Base-by-base conservation (phyloP, 257 asterid genomes). In the Solanum arcanum region DNA sequence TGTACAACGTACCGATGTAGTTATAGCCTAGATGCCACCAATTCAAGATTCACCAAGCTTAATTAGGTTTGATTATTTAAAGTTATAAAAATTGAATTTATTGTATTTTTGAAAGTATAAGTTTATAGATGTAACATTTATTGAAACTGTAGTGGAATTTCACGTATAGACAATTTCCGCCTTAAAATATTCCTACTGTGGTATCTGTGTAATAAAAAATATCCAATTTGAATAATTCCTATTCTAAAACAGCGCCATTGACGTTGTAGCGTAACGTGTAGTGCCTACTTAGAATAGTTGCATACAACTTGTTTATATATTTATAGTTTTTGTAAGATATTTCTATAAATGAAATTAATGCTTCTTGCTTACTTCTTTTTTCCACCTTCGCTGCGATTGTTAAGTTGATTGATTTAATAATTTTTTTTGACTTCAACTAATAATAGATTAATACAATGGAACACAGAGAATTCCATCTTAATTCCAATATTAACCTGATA, bases 161-260 rank as follows among this genome's bases (percentile, higher is more conserved):
- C 2, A 72, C 7, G n/a, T 70, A 72, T 33, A 33, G 60, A 49
- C 1, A 49, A 15, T 49, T 15, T 0, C 3, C 0, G 3, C 20
- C 9, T 49, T 49, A 49, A 21, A 0, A 1, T 0, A 1, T 1
- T 3, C 0, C 21, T 16, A 49, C 1, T 49, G 9, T 6, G 60
- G 16, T 33, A 72, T 33, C 0, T 35, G 3, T 72, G 13, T 11
- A 2, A 62, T 23, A 60, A 62, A 60, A 60, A 37, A 37, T 31
- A 21, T 73, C 23, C 3, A 0, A 23, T 21, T 37, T 25, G 9
- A 7, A 10, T 74, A 74, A 74, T n/a, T 10, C 1, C 12, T 72
- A 8, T 5, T 9, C 25, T 72, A 72, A 72, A 35, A 11, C 4
- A 35, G 47, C 37, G 16, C 14, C 13, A 42, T 46, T 42, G 35